Evolutionary conservation across 2,329 filamentous ascomycete species (phyloP).

Genomic region (Colletotrichum agaves): DNA sequence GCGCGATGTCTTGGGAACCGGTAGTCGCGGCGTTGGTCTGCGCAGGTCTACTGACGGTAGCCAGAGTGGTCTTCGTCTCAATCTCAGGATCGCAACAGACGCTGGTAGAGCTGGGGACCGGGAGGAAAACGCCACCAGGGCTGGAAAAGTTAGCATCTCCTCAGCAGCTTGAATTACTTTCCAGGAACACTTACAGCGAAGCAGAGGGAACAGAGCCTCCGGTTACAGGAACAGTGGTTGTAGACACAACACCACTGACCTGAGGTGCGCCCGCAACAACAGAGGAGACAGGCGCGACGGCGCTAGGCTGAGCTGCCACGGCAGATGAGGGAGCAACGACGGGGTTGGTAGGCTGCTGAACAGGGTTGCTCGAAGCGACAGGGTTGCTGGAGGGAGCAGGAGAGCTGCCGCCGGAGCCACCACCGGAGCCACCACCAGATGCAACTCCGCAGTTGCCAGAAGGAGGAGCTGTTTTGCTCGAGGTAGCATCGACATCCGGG

Average conservation of each 20-base stretch:
- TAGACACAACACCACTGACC: slow-evolving; percentile 9
- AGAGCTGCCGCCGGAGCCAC: slow-evolving; percentile 29
- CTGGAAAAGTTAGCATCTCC: slow-evolving; percentile 43
- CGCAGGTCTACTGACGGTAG: slow-evolving; percentile 41
- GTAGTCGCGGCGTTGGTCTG: slow-evolving; percentile 24
- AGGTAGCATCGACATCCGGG: slow-evolving; percentile 57
- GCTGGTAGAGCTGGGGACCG: slow-evolving; percentile 42
- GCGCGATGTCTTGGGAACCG: not conserved
- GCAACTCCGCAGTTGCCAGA: slow-evolving; percentile 50
- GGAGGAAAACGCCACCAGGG: slow-evolving; percentile 57
- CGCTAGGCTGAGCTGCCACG: not conserved
- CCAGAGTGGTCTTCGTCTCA: slow-evolving; percentile 40
- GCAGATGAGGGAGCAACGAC: slow-evolving; percentile 11
- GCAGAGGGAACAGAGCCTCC: slow-evolving; percentile 36
- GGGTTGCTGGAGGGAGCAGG: slow-evolving; percentile 28
- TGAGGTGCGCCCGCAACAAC: not conserved
- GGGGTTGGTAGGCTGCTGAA: not conserved
- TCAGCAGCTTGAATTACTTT: not conserved
- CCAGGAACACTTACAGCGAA: slow-evolving; percentile 42
- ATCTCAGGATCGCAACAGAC: slow-evolving; percentile 34
- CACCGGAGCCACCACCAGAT: slow-evolving; percentile 42
- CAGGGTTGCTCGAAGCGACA: slow-evolving; percentile 34
- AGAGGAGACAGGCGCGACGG: not conserved
- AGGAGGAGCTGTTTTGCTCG: slow-evolving; percentile 50
- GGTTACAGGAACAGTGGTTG: slow-evolving; percentile 31